phyloP scores from a whole-genome alignment of 2,329 filamentous ascomycete species.

The Colletotrichum orbiculare region DNA sequence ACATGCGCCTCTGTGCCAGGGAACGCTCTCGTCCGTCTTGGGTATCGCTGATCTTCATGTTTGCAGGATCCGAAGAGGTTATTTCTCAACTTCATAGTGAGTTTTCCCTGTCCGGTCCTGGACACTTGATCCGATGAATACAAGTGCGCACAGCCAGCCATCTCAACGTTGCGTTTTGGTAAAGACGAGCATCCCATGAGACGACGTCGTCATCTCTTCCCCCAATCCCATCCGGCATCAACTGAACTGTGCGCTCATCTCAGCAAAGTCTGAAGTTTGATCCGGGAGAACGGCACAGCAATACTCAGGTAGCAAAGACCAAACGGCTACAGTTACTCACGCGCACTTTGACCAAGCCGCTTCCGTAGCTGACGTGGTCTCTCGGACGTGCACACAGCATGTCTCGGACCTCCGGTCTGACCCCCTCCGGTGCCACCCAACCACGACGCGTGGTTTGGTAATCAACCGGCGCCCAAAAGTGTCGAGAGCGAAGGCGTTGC shows the following conservation, averaged over 20 bases:
- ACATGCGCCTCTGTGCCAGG: too few species aligned
- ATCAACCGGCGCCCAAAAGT: conserved; percentile 1
- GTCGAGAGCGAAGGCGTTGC: neutral
- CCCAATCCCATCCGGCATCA: neutral
- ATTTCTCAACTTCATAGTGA: too few species aligned
- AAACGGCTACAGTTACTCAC: neutral
- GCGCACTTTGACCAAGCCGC: neutral
- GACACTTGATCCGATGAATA: neutral
- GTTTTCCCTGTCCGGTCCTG: too few species aligned
- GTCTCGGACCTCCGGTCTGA: conserved; percentile 21
- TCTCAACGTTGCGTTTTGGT: neutral
- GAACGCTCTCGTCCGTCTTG: too few species aligned
- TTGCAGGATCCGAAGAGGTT: too few species aligned
- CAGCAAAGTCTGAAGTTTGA: neutral
- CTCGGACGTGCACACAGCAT: conserved; percentile 11
- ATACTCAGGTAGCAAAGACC: neutral
- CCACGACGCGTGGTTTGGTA: conserved; percentile 11
- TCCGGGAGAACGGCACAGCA: conserved; percentile 6
- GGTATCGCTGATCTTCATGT: too few species aligned
- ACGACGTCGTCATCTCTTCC: conserved; percentile 11
- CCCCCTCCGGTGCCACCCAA: neutral
- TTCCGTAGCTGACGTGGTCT: conserved; percentile 9
- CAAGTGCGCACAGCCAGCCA: neutral
- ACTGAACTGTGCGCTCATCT: conserved; percentile 9
- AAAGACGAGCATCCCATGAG: neutral